Evolutionary conservation across 2,329 filamentous ascomycete genomes (phyloP).

Genomic region (Eutypa lata): DNA sequence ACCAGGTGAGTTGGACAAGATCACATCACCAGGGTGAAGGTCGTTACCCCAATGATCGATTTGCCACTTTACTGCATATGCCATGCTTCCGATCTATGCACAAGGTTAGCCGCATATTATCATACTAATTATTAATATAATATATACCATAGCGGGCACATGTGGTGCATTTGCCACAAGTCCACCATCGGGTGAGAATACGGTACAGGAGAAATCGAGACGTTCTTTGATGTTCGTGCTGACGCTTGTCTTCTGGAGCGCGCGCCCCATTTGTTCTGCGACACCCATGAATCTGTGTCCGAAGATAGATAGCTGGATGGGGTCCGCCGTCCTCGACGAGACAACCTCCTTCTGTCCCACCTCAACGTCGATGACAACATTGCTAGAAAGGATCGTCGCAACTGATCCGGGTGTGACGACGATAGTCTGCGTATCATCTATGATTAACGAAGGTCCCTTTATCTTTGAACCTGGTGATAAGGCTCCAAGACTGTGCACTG

Average conservation of each 20-base stretch:
- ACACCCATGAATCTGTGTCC: slow-evolving; percentile 66
- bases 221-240: slow-evolving; percentile 79
- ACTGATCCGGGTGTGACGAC: slow-evolving; percentile 9
- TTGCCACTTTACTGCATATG: slow-evolving; percentile 7
- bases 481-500: slow-evolving; percentile 4
- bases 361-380: slow-evolving; percentile 7
- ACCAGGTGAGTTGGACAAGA: slow-evolving; percentile 7
- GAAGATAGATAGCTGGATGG: slow-evolving; percentile 9
- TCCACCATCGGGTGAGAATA: slow-evolving; percentile 71
- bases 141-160: slow-evolving; percentile 1
- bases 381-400: slow-evolving; percentile 8
- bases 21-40: slow-evolving; percentile 6
- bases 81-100: slow-evolving; percentile 7
- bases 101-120: neutral
- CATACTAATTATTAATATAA: neutral
- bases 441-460: slow-evolving; percentile 9
- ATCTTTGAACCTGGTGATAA: slow-evolving; percentile 4
- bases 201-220: slow-evolving; percentile 76
- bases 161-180: slow-evolving; percentile 71
- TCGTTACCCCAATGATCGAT: slow-evolving; percentile 7
- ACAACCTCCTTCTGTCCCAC: neutral
- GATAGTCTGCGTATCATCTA: slow-evolving; percentile 12
- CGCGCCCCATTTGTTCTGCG: slow-evolving; percentile 78
- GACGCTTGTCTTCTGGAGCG: slow-evolving; percentile 73
- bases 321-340: slow-evolving; percentile 2